A percentile compares a stretch with the other conserved stretches of the same genome.
These are phyloP conservation scores for Neopestalotiopsis clavispora DNA, from an alignment of 2,329 filamentous ascomycete genomes.

Conservation along the genomic window DNA sequence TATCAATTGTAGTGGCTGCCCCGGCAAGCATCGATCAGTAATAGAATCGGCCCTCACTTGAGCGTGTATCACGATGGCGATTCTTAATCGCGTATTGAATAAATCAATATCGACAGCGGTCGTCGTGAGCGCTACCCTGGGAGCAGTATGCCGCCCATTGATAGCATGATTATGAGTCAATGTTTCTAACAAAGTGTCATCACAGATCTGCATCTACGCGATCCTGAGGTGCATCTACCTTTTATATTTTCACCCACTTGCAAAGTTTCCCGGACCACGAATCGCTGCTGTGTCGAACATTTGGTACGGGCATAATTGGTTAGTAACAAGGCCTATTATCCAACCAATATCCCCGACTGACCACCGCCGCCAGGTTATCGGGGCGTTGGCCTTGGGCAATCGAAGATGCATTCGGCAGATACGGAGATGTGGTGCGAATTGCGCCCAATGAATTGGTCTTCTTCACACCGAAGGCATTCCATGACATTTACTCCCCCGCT, in stretches of 20 bases:
- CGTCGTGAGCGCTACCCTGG: neutral
- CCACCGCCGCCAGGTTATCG: neutral
- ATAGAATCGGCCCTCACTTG: neutral
- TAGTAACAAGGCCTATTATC: neutral
- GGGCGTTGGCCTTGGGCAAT: neutral
- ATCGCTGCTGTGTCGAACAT: conserved; percentile 25
- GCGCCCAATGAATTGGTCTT: conserved; percentile 26
- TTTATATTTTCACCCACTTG: conserved; percentile 24
- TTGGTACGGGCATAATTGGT: conserved; percentile 25
- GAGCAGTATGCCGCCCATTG: neutral
- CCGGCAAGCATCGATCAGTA: neutral
- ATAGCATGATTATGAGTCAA: neutral
- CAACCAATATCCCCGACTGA: neutral
- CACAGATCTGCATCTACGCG: conserved; percentile 12
- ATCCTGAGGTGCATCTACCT: conserved; percentile 16
- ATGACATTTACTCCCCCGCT: conserved; percentile 24
- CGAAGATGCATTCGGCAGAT: conserved; percentile 16
- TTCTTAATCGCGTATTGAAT: neutral
- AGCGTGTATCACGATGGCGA: neutral
- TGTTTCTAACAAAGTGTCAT: neutral
- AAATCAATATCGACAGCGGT: neutral
- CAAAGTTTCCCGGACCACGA: conserved; percentile 10
- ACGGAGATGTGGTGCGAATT: conserved; percentile 24
- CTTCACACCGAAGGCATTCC: conserved; percentile 18
- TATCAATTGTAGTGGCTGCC: neutral